Percentiles rank a stretch among this genome's conserved stretches.
Evolutionary conservation across 1,284 basidiomycete genomes (phyloP).

Genomic region (Schizopora paradoxa): DNA sequence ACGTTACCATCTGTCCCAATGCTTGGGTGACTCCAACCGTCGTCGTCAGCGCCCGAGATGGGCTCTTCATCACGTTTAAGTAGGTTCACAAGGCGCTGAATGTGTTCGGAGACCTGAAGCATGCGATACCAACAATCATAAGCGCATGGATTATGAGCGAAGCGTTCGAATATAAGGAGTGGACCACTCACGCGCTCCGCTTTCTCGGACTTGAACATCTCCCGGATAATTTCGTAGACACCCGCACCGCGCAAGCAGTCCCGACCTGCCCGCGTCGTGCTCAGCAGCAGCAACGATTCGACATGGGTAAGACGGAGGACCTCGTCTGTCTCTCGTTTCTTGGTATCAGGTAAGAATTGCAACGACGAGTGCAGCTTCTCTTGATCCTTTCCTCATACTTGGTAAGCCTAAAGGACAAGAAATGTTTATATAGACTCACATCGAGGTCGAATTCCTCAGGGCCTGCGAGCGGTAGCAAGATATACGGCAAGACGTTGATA

Average conservation of each 20-base stretch:
- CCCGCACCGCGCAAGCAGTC: conserved; percentile 78
- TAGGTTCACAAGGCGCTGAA: conserved; percentile 46
- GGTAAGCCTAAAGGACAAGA: conserved; percentile 6
- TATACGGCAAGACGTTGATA: conserved; percentile 75
- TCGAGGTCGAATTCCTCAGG: conserved; percentile 92
- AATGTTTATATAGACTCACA: conserved; percentile 34
- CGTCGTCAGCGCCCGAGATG: conserved; percentile 15
- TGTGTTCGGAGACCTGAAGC: conserved; percentile 45
- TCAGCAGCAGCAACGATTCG: conserved; percentile 86
- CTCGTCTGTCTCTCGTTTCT: conserved; percentile 79
- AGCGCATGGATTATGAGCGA: not conserved
- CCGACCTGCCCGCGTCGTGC: conserved; percentile 84
- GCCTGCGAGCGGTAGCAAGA: conserved; percentile 89
- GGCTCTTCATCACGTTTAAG: conserved; percentile 39
- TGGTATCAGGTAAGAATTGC: conserved; percentile 85
- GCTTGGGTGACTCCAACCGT: conserved; percentile 9
- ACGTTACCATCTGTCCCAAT: too few species aligned
- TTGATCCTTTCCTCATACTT: conserved; percentile 60
- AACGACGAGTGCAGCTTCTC: conserved; percentile 81
- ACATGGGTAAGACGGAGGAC: conserved; percentile 81
- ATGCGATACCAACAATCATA: not conserved
- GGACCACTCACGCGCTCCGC: conserved; percentile 76
- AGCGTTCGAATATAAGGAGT: conserved; percentile 20
- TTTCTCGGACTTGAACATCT: conserved; percentile 74
- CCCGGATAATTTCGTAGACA: conserved; percentile 83